These are phyloP conservation scores for Peniophora sp. DNA, from an alignment of 1,284 basidiomycete species.

Conservation along the genomic window DNA sequence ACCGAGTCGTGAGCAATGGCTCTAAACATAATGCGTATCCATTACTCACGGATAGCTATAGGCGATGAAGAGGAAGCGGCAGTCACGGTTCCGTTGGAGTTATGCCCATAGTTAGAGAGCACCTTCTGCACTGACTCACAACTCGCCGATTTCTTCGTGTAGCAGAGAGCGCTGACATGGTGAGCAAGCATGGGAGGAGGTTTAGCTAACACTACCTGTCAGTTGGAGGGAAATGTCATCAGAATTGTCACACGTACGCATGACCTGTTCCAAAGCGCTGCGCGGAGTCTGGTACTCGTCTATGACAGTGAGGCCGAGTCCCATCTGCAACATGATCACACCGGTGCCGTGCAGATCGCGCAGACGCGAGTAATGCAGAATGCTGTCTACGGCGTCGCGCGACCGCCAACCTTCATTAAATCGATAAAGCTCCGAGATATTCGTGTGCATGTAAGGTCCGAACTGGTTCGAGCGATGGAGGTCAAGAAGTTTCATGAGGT, in stretches of 20 bases:
- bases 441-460: slow-evolving; percentile 28
- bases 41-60: background rate
- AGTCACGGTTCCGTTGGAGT: background rate
- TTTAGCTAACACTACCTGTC: slow-evolving; percentile 28
- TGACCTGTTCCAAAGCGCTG: slow-evolving; percentile 15
- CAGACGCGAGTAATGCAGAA: slow-evolving; percentile 57
- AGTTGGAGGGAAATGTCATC: background rate
- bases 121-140: no score
- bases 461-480: slow-evolving; percentile 71
- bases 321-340: slow-evolving; percentile 69
- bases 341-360: slow-evolving; percentile 74
- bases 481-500: slow-evolving; percentile 57
- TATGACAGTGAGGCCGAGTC: slow-evolving; percentile 60
- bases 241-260: background rate
- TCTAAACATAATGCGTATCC: background rate
- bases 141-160: background rate
- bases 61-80: background rate
- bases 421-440: slow-evolving; percentile 30
- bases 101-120: background rate
- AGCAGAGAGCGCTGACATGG: slow-evolving; percentile 5
- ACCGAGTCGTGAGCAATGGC: background rate
- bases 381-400: slow-evolving; percentile 62
- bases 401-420: slow-evolving; percentile 61
- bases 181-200: slow-evolving; percentile 36
- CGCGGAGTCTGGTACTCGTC: slow-evolving; percentile 30